Conservation (phyloP, 148 eudicot species). For the Rhododendron molle region DNA sequence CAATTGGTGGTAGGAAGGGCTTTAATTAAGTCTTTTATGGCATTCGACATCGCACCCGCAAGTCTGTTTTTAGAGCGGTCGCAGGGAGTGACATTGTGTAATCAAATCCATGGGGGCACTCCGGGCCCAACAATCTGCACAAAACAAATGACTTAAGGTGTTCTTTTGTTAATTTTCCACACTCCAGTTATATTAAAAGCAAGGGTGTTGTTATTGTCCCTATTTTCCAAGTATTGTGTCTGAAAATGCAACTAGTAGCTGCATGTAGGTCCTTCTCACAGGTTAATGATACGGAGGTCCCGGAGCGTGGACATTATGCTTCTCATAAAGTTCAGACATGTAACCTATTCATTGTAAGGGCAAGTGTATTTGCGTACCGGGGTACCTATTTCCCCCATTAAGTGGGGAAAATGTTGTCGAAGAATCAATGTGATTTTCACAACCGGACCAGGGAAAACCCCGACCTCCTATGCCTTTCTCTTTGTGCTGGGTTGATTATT, state of each 20-base stretch:
- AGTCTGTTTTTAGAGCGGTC: too few relatives aligned
- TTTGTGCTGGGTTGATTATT: too few relatives aligned
- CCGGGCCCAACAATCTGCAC: too few relatives aligned
- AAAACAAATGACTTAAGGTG: neutral
- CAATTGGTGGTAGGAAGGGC: too few relatives aligned
- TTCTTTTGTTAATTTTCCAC: neutral
- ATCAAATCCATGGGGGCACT: too few relatives aligned
- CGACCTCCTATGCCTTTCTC: neutral
- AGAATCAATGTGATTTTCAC: neutral
- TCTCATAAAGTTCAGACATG: neutral
- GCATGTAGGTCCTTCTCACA: neutral
- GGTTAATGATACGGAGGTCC: neutral
- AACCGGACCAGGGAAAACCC: neutral
- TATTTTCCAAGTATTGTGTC: neutral
- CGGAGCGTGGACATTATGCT: neutral
- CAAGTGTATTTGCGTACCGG: neutral
- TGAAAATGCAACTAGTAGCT: neutral
- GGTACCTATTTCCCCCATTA: neutral
- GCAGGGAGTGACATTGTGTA: too few relatives aligned
- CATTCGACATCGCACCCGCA: too few relatives aligned
- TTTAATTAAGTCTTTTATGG: too few relatives aligned
- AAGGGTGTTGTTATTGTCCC: neutral
- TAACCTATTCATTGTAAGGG: neutral
- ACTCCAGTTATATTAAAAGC: neutral
- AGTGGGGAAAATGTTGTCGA: neutral